Percentiles rank a stretch among this genome's conserved stretches.
Conservation (phyloP, 2,329 filamentous ascomycete species). For the Aspergillus fijiensis region DNA sequence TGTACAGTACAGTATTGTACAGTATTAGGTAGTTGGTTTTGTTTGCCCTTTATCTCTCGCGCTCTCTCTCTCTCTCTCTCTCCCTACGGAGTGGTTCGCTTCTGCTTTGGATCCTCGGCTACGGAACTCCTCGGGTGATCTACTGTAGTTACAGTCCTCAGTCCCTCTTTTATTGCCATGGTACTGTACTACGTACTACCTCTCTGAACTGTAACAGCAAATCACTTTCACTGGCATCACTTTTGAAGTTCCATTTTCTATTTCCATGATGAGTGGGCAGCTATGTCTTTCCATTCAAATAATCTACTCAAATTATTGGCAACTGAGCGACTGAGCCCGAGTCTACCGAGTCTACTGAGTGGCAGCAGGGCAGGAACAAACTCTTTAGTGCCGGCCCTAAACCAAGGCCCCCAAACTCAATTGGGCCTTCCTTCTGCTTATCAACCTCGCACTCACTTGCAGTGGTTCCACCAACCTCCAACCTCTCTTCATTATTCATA, state of each 20-base stretch:
- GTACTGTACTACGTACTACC: background rate
- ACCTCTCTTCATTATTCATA: background rate
- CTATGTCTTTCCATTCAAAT: too few relatives aligned
- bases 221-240: too few relatives aligned
- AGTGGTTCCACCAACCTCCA: background rate
- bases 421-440: background rate
- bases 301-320: too few relatives aligned
- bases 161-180: background rate
- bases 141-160: background rate
- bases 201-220: too few relatives aligned
- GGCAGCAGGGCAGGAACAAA: too few relatives aligned
- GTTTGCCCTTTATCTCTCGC: too few relatives aligned
- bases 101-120: background rate
- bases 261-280: too few relatives aligned
- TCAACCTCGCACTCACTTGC: background rate
- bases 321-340: too few relatives aligned
- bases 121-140: background rate
- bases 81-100: too few relatives aligned
- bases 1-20: background rate
- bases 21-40: background rate
- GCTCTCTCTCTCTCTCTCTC: too few relatives aligned
- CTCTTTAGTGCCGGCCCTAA: background rate
- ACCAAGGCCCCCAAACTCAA: background rate
- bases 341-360: too few relatives aligned
- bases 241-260: too few relatives aligned